phyloP scores from a whole-genome alignment of 139 green algal species.

The Ulvella scutata region DNA sequence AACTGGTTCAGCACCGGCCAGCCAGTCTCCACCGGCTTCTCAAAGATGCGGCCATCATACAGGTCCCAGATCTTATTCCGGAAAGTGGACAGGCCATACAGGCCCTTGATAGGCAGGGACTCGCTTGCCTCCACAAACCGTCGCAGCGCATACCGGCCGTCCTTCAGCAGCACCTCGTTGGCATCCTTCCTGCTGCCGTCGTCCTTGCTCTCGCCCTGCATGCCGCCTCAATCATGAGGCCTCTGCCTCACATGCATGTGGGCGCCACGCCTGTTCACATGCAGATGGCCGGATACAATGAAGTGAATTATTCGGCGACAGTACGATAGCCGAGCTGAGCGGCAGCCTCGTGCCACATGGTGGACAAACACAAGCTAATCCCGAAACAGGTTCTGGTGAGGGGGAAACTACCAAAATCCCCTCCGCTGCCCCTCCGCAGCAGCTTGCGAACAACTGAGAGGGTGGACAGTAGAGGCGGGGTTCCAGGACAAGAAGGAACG shows the following conservation, averaged over 20 bases:
- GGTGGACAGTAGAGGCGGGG: too few relatives aligned
- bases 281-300: neutral
- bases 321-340: too few relatives aligned
- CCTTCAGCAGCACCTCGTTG: constrained; percentile 46
- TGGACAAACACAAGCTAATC: too few relatives aligned
- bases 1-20: constrained; percentile 61
- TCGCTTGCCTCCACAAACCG: constrained; percentile 41
- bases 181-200: constrained; percentile 4
- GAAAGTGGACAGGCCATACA: constrained; percentile 28
- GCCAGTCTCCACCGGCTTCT: constrained; percentile 44
- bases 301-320: too few relatives aligned
- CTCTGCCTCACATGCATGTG: too few relatives aligned
- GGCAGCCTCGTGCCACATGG: too few relatives aligned
- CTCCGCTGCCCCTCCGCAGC: too few relatives aligned
- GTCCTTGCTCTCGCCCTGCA: neutral
- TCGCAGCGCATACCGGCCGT: constrained; percentile 39
- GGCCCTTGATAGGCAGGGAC: constrained; percentile 63
- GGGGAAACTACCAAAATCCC: too few relatives aligned
- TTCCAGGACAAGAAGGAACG: too few relatives aligned
- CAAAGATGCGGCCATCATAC: neutral
- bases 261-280: neutral
- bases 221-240: neutral
- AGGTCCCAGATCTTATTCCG: constrained; percentile 37
- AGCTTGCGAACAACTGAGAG: too few relatives aligned
- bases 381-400: too few relatives aligned